These are phyloP conservation scores for Phytopythium chamaehyphon DNA, from an alignment of 352 stramenopile genomes.

Conservation along the genomic window DNA sequence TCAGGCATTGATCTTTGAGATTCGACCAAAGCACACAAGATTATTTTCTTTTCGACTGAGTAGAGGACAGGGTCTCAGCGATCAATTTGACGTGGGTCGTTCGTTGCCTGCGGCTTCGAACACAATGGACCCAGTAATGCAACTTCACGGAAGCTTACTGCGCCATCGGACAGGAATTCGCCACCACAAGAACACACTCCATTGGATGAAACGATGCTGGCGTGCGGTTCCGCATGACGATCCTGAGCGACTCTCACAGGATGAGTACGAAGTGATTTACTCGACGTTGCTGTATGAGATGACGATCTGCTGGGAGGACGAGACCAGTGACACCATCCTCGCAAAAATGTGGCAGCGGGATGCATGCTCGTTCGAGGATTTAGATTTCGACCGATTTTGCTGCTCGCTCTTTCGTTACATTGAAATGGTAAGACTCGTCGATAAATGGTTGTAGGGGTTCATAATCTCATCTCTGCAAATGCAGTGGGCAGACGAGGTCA, in stretches of 20 bases:
- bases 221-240: constrained; percentile 15
- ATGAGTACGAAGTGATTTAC: constrained; percentile 48
- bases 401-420: constrained; percentile 57
- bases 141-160: constrained; percentile 35
- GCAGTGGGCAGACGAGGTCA: constrained; percentile 19
- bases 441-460: neutral
- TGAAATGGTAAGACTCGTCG: constrained; percentile 35
- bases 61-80: neutral
- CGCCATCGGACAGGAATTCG: constrained; percentile 45
- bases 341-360: constrained; percentile 49
- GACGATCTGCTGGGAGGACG: constrained; percentile 61
- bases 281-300: constrained; percentile 52
- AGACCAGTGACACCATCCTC: constrained; percentile 37
- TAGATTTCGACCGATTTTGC: constrained; percentile 53
- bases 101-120: neutral
- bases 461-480: neutral
- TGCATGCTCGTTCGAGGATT: constrained; percentile 18
- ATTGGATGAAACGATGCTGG: constrained; percentile 46
- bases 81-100: neutral
- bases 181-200: constrained; percentile 25
- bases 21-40: no score
- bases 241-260: constrained; percentile 13
- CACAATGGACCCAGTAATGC: constrained; percentile 37
- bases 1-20: no score
- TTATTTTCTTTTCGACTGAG: no score